phyloP scores from a whole-genome alignment of 1,284 basidiomycete genomes.

The Ustilago sp. region DNA sequence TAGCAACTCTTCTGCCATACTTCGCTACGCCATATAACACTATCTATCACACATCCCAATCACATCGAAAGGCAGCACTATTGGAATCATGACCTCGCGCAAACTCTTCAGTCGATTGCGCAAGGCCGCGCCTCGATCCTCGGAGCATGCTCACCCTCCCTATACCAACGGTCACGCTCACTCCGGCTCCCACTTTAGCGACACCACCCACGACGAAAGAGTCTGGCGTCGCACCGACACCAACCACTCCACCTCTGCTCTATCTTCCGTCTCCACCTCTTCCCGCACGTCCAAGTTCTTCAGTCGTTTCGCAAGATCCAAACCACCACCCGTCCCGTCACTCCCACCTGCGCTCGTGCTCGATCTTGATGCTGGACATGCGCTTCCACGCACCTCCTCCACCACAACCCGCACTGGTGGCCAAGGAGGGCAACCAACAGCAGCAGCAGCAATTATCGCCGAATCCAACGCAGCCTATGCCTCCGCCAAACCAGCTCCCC shows the following conservation, averaged over 20 bases:
- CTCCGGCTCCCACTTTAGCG: background rate
- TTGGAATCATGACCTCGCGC: conserved; percentile 22
- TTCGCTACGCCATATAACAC: background rate
- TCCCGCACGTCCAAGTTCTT: conserved; percentile 42
- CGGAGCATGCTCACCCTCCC: too few relatives aligned
- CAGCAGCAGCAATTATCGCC: conserved; percentile 43
- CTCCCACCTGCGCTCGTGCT: conserved; percentile 41
- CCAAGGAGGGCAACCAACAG: background rate
- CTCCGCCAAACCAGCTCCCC: conserved; percentile 14
- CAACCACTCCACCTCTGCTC: conserved; percentile 34
- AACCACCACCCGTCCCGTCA: conserved; percentile 38
- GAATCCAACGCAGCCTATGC: conserved; percentile 38
- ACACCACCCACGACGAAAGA: conserved; percentile 6
- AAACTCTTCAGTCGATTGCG: conserved; percentile 41
- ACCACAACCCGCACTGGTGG: background rate
- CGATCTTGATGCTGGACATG: conserved; percentile 36
- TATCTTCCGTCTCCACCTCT: conserved; percentile 22
- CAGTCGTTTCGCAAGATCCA: conserved; percentile 21
- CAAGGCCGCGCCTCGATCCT: conserved; percentile 9
- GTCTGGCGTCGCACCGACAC: conserved; percentile 18
- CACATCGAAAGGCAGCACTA: background rate
- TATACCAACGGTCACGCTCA: background rate
- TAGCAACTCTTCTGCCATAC: background rate
- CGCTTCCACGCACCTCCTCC: conserved; percentile 14
- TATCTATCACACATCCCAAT: too few relatives aligned